phyloP scores from a whole-genome alignment of 2,329 filamentous ascomycete species.

The Nectriaceae sp. region DNA sequence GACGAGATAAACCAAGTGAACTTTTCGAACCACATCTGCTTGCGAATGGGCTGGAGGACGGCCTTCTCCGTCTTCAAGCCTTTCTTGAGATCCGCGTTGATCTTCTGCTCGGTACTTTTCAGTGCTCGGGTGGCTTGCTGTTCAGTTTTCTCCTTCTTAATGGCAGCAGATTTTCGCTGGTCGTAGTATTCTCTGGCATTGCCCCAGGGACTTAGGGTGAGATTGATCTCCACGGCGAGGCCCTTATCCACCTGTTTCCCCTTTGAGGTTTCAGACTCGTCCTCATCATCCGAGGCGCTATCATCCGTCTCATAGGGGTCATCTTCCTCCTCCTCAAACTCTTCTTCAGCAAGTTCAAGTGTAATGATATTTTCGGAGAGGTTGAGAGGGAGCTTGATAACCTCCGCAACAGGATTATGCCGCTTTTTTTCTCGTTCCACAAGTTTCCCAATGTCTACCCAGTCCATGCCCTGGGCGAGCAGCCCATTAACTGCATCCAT shows the following conservation, averaged over 20 bases:
- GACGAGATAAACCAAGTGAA: slow-evolving; percentile 95
- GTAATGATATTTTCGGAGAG: slow-evolving; percentile 89
- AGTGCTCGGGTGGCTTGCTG: slow-evolving; percentile 80
- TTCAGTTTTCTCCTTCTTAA: slow-evolving; percentile 85
- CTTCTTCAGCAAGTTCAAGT: slow-evolving; percentile 72
- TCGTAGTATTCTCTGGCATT: slow-evolving; percentile 94
- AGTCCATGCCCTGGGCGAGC: slow-evolving; percentile 95
- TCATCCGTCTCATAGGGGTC: slow-evolving; percentile 68
- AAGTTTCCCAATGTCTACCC: slow-evolving; percentile 85
- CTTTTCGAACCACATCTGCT: slow-evolving; percentile 95
- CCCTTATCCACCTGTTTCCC: slow-evolving; percentile 50
- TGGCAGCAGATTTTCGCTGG: slow-evolving; percentile 79
- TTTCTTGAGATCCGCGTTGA: slow-evolving; percentile 81
- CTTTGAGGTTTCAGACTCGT: slow-evolving; percentile 35
- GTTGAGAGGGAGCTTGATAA: slow-evolving; percentile 86
- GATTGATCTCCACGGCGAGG: slow-evolving; percentile 80
- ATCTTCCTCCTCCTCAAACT: slow-evolving; percentile 62
- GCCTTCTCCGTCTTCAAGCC: slow-evolving; percentile 91
- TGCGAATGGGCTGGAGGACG: slow-evolving; percentile 77
- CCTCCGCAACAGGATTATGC: slow-evolving; percentile 80
- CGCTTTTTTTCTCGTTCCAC: slow-evolving; percentile 84
- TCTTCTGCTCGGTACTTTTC: slow-evolving; percentile 88
- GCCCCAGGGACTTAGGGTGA: slow-evolving; percentile 78
- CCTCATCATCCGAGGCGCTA: slow-evolving; percentile 46
- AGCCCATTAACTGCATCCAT: slow-evolving; percentile 90